These are phyloP conservation scores for Grosmannia clavigera DNA, from an alignment of 2,329 filamentous ascomycete species.

Conservation along the genomic window DNA sequence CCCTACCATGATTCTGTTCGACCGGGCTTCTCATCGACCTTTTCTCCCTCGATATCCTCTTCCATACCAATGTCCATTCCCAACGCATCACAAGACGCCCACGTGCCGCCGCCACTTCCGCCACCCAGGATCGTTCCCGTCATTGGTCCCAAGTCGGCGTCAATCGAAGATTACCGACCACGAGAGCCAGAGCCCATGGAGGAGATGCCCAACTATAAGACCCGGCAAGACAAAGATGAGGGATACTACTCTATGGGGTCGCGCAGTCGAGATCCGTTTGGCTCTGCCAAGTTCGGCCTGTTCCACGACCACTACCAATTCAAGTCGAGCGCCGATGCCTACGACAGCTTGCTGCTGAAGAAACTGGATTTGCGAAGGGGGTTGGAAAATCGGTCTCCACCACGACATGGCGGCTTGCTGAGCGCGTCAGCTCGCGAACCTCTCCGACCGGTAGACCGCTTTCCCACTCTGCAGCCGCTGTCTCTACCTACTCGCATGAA, in stretches of 20 bases:
- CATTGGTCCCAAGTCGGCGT: constrained; percentile 12
- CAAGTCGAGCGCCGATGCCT: constrained; percentile 30
- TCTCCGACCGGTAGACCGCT: constrained; percentile 16
- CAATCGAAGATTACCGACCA: constrained; percentile 9
- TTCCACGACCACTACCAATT: constrained; percentile 38
- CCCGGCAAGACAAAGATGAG: constrained; percentile 12
- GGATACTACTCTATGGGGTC: constrained; percentile 14
- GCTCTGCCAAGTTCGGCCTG: constrained; percentile 31
- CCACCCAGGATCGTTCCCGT: constrained; percentile 21
- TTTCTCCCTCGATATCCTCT: constrained; percentile 18
- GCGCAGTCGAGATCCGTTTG: constrained; percentile 6
- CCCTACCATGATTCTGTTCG: constrained; percentile 5
- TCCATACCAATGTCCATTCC: constrained; percentile 25
- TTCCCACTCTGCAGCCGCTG: constrained; percentile 30
- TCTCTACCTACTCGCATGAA: constrained; percentile 33
- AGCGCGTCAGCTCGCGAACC: constrained; percentile 25
- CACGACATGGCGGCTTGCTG: constrained; percentile 26
- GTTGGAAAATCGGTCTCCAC: constrained; percentile 31
- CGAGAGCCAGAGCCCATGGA: constrained; percentile 9
- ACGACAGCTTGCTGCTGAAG: constrained; percentile 39
- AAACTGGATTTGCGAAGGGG: constrained; percentile 38
- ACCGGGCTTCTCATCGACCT: constrained; percentile 12
- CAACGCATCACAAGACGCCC: constrained; percentile 19
- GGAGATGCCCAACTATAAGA: constrained; percentile 14
- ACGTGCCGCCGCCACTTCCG: constrained; percentile 24